phyloP scores from a whole-genome alignment of 768 basidiomycete species.

The Cytidiella melzeri region DNA sequence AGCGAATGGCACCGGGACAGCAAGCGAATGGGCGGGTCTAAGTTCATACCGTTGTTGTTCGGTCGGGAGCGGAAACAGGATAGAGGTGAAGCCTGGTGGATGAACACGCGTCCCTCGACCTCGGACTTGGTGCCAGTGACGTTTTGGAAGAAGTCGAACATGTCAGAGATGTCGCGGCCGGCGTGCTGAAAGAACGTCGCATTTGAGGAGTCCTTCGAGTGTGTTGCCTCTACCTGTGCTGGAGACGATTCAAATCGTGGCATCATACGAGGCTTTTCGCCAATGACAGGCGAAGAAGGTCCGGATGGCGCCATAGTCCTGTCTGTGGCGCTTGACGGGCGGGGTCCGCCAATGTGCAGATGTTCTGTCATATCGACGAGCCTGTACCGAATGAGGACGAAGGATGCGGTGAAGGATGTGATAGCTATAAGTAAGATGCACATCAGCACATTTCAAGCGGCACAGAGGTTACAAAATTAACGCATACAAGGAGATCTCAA shows the following conservation, averaged over 20 bases:
- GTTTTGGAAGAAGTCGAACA: constrained; percentile 10
- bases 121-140: constrained; percentile 11
- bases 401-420: constrained; percentile 13
- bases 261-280: background rate
- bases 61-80: constrained; percentile 5
- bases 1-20: constrained; percentile 20
- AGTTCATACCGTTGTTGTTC: background rate
- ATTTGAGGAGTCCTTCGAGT: background rate
- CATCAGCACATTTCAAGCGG: background rate
- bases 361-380: constrained; percentile 9
- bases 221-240: background rate
- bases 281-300: background rate
- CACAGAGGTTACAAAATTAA: background rate
- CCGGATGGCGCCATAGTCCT: background rate
- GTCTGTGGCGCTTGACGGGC: background rate
- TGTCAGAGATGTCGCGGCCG: background rate
- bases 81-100: constrained; percentile 17
- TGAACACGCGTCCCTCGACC: constrained; percentile 16
- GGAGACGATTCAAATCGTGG: background rate
- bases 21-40: constrained; percentile 15
- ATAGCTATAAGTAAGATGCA: constrained; percentile 5
- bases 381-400: constrained; percentile 15
- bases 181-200: background rate
- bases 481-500: too few relatives aligned
- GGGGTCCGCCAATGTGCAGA: background rate